Evolutionary conservation across 1,284 basidiomycete genomes (phyloP).

Genomic region (Earliella scabrosa): DNA sequence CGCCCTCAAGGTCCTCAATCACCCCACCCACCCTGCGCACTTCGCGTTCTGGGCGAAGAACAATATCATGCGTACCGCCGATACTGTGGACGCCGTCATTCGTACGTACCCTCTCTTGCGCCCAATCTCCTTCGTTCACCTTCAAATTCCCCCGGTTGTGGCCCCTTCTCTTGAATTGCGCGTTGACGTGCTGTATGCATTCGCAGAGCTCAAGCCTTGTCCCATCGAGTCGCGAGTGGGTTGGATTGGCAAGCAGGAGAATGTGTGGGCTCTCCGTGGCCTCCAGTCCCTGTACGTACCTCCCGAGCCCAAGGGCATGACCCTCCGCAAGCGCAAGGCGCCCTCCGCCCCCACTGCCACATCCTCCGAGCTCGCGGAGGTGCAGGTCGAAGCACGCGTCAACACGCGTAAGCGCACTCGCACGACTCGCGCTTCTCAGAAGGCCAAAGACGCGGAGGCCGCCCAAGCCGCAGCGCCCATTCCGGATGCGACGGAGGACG

Average conservation of each 20-base stretch:
- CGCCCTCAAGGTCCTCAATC: conserved; percentile 29
- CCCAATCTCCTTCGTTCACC: not conserved
- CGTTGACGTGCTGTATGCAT: not conserved
- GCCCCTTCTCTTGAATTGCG: too few relatives aligned
- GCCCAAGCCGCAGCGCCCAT: not conserved
- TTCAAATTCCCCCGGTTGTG: not conserved
- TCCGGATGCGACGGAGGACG: not conserved
- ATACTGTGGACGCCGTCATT: conserved; percentile 26
- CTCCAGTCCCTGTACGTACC: conserved; percentile 21
- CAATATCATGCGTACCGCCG: conserved; percentile 23
- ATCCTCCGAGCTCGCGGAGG: not conserved
- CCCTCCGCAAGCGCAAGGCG: conserved; percentile 29
- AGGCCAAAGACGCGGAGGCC: conserved; percentile 4
- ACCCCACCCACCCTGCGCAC: conserved; percentile 28
- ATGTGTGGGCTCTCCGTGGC: conserved; percentile 25
- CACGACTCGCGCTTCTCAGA: conserved; percentile 17
- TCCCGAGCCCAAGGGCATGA: conserved; percentile 24
- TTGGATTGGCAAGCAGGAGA: conserved; percentile 28
- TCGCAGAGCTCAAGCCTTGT: conserved; percentile 26
- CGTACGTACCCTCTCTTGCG: conserved; percentile 20
- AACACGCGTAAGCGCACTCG: conserved; percentile 21
- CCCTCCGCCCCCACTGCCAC: conserved; percentile 2
- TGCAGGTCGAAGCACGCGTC: conserved; percentile 7
- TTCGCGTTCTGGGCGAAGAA: conserved; percentile 30
- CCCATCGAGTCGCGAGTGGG: conserved; percentile 26